Percentiles rank a stretch among this genome's conserved stretches.
These are phyloP conservation scores for Umbelopsis sp. DNA, from an alignment of 371 early-diverging fungal genomes.

Conservation along the genomic window DNA sequence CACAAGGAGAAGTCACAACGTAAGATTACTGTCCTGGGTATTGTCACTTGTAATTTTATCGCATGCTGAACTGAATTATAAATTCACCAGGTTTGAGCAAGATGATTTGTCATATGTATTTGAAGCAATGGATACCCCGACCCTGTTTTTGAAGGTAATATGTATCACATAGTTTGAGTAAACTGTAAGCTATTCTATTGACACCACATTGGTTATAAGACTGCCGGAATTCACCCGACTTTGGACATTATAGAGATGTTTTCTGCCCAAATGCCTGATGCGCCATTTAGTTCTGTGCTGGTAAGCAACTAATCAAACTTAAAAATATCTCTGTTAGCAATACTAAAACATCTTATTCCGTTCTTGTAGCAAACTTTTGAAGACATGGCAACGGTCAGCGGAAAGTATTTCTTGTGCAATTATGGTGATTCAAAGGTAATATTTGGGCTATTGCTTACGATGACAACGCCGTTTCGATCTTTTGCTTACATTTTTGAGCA, in stretches of 20 bases:
- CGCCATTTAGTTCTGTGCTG: constrained; percentile 65
- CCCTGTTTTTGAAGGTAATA: constrained; percentile 34
- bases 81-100: constrained; percentile 25
- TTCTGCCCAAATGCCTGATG: constrained; percentile 70
- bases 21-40: constrained; percentile 32
- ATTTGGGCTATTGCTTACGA: neutral
- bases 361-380: constrained; percentile 62
- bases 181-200: neutral
- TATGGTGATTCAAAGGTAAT: constrained; percentile 63
- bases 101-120: constrained; percentile 37
- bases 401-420: constrained; percentile 81
- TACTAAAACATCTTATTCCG: constrained; percentile 16
- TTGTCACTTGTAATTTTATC: neutral
- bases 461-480: neutral
- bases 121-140: constrained; percentile 37
- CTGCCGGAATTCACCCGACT: constrained; percentile 81
- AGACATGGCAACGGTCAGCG: constrained; percentile 66
- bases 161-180: neutral
- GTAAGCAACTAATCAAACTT: constrained; percentile 31
- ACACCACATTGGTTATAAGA: constrained; percentile 31
- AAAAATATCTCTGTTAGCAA: neutral
- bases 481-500: constrained; percentile 19
- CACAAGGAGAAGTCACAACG: constrained; percentile 69
- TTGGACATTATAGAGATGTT: constrained; percentile 84
- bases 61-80: neutral